These are phyloP conservation scores for Heterobasidion occidentale DNA, from an alignment of 1,284 basidiomycete species.

Conservation along the genomic window DNA sequence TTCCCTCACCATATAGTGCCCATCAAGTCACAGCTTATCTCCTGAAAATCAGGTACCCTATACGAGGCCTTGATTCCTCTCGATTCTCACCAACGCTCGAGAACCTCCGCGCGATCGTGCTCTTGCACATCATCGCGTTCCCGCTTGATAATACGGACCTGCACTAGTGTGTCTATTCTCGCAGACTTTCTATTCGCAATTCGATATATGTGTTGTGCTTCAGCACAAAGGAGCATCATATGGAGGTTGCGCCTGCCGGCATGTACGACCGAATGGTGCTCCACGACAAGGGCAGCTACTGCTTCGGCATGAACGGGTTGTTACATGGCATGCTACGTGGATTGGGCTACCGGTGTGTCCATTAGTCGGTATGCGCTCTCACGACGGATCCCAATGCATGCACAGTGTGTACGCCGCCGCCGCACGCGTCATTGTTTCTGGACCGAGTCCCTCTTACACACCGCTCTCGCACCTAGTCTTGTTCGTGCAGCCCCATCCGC, in stretches of 20 bases:
- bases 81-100: not conserved
- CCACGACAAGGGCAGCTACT: constrained; percentile 25
- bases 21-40: not conserved
- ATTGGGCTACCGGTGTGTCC: constrained; percentile 27
- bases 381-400: not conserved
- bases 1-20: not conserved
- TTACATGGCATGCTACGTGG: constrained; percentile 28
- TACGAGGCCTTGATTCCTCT: not conserved
- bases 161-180: not conserved
- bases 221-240: constrained; percentile 23
- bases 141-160: constrained; percentile 2
- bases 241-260: constrained; percentile 23
- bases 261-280: constrained; percentile 23
- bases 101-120: constrained; percentile 2
- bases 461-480: constrained; percentile 25
- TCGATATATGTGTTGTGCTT: not conserved
- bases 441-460: constrained; percentile 11
- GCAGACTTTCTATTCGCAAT: not conserved
- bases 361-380: not conserved
- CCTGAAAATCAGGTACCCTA: not conserved
- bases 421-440: constrained; percentile 21
- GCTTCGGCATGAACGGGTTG: constrained; percentile 28
- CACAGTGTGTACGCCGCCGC: constrained; percentile 20
- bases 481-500: constrained; percentile 28
- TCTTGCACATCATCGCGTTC: constrained; percentile 3